Percentiles rank a stretch among this genome's conserved stretches.
Evolutionary conservation across 2,329 filamentous ascomycete genomes (phyloP).

Genomic region (Fusarium clavum): DNA sequence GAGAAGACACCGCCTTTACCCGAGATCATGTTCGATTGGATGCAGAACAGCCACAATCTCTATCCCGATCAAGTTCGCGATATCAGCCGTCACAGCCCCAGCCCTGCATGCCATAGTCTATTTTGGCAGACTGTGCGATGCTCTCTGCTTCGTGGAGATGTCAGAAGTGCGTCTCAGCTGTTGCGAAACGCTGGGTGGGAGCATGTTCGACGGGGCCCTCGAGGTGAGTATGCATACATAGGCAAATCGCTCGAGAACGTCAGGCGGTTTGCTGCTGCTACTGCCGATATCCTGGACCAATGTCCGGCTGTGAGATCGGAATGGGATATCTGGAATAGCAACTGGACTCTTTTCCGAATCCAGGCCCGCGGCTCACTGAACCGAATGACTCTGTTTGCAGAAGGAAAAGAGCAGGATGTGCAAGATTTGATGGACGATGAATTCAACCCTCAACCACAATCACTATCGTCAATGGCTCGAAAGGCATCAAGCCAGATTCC

Average conservation of each 20-base stretch:
- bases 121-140: constrained; percentile 91
- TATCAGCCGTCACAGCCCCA: constrained; percentile 73
- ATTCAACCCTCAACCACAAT: constrained; percentile 58
- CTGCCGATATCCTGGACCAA: constrained; percentile 75
- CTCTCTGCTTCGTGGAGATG: constrained; percentile 79
- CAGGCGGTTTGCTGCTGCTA: constrained; percentile 75
- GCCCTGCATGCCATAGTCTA: constrained; percentile 78
- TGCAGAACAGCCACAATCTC: constrained; percentile 78
- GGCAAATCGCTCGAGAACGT: constrained; percentile 83
- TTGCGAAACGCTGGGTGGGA: constrained; percentile 83
- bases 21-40: constrained; percentile 84
- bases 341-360: constrained; percentile 87
- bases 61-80: constrained; percentile 75
- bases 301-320: constrained; percentile 78
- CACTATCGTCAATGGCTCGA: constrained; percentile 74
- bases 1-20: constrained; percentile 70
- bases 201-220: constrained; percentile 75
- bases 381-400: constrained; percentile 81
- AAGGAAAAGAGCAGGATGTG: constrained; percentile 70
- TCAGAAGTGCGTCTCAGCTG: constrained; percentile 73
- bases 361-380: constrained; percentile 76
- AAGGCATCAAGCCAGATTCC: constrained; percentile 89
- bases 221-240: constrained; percentile 75
- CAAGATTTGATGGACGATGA: constrained; percentile 48
- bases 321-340: constrained; percentile 85